Conservation (phyloP, 768 basidiomycete genomes). For the Leccinum incarnatum region DNA sequence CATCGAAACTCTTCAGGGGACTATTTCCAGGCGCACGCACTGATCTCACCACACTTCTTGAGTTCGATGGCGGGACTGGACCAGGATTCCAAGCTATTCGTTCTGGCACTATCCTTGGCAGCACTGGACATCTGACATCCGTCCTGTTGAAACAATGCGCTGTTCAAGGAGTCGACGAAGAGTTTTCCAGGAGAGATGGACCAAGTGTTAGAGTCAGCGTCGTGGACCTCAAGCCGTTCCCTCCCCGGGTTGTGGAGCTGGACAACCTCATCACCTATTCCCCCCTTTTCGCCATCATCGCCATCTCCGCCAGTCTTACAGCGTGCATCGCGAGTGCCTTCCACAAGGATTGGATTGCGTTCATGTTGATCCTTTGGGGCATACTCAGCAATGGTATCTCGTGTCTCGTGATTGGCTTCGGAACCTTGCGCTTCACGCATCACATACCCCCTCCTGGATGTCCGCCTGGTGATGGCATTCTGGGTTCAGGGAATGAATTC, state of each 20-base stretch:
- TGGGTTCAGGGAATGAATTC: background rate
- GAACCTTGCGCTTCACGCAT: constrained; percentile 10
- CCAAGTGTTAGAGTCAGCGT: background rate
- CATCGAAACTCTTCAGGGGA: constrained; percentile 10
- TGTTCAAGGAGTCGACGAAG: background rate
- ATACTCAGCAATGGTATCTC: constrained; percentile 25
- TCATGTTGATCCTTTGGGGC: constrained; percentile 24
- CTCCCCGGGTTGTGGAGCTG: background rate
- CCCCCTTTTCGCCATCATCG: constrained; percentile 8
- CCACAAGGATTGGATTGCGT: constrained; percentile 22
- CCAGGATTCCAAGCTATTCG: background rate
- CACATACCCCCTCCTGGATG: constrained; percentile 7
- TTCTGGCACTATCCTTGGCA: constrained; percentile 4
- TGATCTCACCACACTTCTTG: constrained; percentile 6
- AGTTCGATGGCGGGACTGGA: constrained; percentile 1
- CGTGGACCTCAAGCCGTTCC: background rate
- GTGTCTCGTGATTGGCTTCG: constrained; percentile 19
- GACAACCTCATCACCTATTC: background rate
- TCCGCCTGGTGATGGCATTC: constrained; percentile 23
- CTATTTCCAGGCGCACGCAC: constrained; percentile 9
- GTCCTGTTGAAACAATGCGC: constrained; percentile 2
- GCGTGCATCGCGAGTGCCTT: constrained; percentile 19
- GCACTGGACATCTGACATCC: constrained; percentile 5
- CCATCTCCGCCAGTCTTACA: constrained; percentile 16
- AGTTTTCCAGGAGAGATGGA: background rate